phyloP scores from a whole-genome alignment of 305 asterid species.

The Fraxinus angustifolia region DNA sequence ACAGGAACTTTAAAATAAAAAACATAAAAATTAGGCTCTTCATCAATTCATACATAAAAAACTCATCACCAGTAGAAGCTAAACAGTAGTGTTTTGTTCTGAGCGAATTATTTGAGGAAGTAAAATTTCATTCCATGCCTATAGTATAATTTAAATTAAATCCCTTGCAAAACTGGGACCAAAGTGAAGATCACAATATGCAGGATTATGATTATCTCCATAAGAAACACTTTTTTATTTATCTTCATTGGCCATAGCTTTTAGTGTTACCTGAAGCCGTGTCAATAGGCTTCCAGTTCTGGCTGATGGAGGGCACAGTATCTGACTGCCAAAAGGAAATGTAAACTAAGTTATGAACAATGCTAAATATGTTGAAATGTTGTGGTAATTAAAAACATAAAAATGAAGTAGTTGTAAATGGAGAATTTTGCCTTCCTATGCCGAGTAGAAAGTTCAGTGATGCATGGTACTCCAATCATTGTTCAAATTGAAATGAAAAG shows the following conservation, averaged over 20 bases:
- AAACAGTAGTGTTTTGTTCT: not conserved
- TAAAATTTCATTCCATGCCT: not conserved
- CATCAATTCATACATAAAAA: not conserved
- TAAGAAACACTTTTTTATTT: not conserved
- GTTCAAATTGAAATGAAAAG: not conserved
- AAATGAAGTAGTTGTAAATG: not conserved
- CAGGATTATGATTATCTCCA: not conserved
- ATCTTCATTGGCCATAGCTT: not conserved
- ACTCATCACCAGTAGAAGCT: not conserved
- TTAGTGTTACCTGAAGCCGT: slow-evolving; percentile 27
- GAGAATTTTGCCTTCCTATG: not conserved
- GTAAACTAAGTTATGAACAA: slow-evolving; percentile 3
- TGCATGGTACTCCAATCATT: not conserved
- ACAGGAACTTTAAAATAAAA: not conserved
- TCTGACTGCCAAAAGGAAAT: slow-evolving; percentile 18
- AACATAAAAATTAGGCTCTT: not conserved
- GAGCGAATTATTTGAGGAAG: not conserved
- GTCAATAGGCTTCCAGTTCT: slow-evolving; percentile 11
- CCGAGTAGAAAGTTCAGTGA: not conserved
- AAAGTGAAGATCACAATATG: not conserved
- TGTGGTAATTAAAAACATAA: not conserved
- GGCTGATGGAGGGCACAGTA: slow-evolving; percentile 22
- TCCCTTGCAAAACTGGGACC: not conserved
- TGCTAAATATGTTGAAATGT: not conserved
- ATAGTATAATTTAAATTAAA: not conserved